Percentiles rank a stretch among this genome's conserved stretches.
phyloP scores from a whole-genome alignment of 2,329 filamentous ascomycete genomes.

The Clonostachys byssicola region DNA sequence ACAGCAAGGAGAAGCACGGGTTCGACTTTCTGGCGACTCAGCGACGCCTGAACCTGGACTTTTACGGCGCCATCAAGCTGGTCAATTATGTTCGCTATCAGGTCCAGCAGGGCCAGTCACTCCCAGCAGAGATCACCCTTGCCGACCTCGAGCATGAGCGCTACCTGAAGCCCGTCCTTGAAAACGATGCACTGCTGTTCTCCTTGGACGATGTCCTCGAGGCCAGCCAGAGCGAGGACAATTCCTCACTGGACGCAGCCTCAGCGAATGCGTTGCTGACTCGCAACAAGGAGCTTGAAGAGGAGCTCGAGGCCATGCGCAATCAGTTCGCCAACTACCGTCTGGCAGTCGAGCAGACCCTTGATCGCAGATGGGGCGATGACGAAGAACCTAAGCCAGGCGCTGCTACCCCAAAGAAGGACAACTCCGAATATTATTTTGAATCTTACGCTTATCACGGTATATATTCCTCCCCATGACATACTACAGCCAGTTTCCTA shows the following conservation, averaged over 20 bases:
- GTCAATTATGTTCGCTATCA: constrained; percentile 63
- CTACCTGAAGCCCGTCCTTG: constrained; percentile 78
- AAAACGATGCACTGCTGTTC: constrained; percentile 87
- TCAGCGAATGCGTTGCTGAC: constrained; percentile 24
- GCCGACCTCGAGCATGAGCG: constrained; percentile 70
- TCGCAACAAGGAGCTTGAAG: constrained; percentile 53
- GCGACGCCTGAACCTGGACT: constrained; percentile 59
- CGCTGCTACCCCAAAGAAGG: constrained; percentile 13
- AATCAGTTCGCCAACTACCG: constrained; percentile 63
- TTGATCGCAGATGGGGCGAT: constrained; percentile 61
- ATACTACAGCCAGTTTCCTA: background rate
- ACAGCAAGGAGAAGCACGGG: constrained; percentile 61
- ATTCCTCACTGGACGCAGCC: constrained; percentile 10
- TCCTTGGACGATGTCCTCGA: constrained; percentile 72
- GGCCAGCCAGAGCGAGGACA: constrained; percentile 26
- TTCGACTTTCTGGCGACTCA: constrained; percentile 65
- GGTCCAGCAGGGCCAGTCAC: constrained; percentile 33
- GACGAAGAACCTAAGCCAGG: constrained; percentile 50
- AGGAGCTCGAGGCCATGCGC: constrained; percentile 54
- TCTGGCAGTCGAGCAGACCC: constrained; percentile 59
- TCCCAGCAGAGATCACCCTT: constrained; percentile 56
- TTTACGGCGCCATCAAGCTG: constrained; percentile 68
- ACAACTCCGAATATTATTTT: constrained; percentile 41
- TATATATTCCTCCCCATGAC: constrained; percentile 24
- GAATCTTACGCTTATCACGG: constrained; percentile 61